phyloP scores from a whole-genome alignment of 495 filamentous ascomycete genomes.

The Thozetella sp. region DNA sequence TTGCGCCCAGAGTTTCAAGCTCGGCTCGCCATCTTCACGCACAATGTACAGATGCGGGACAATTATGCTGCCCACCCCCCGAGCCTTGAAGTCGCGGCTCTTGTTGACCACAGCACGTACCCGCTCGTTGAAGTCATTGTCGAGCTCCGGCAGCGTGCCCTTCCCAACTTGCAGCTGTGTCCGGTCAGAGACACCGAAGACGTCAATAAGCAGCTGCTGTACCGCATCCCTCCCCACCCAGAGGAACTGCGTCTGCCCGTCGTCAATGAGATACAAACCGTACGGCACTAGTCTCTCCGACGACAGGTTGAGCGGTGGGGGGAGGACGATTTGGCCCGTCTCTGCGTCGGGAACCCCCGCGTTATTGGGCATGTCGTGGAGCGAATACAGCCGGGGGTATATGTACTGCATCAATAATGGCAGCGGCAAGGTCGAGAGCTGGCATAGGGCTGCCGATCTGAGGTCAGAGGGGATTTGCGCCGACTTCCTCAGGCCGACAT shows the following conservation, averaged over 20 bases:
- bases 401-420: slow-evolving; percentile 96
- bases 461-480: slow-evolving; percentile 97
- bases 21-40: slow-evolving; percentile 93
- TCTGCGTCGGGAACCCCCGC: slow-evolving; percentile 82
- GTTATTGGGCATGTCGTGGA: slow-evolving; percentile 97
- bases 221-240: slow-evolving; percentile 96
- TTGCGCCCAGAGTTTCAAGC: slow-evolving; percentile 93
- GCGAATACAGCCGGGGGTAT: slow-evolving; percentile 89
- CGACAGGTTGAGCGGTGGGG: slow-evolving; percentile 82
- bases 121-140: slow-evolving; percentile 95
- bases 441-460: slow-evolving; percentile 88
- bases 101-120: slow-evolving; percentile 89
- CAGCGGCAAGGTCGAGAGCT: slow-evolving; percentile 88
- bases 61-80: slow-evolving; percentile 86
- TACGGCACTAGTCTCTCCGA: slow-evolving; percentile 87
- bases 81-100: slow-evolving; percentile 81
- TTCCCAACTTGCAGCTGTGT: slow-evolving; percentile 89
- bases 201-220: slow-evolving; percentile 83
- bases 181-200: slow-evolving; percentile 83
- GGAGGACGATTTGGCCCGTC: slow-evolving; percentile 86
- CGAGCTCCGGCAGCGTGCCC: slow-evolving; percentile 78
- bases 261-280: slow-evolving; percentile 96
- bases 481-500: slow-evolving; percentile 92
- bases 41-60: slow-evolving; percentile 93
- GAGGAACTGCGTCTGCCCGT: slow-evolving; percentile 95